A percentile compares a stretch with the other conserved stretches of the same genome.
Evolutionary conservation across 2,329 filamentous ascomycete genomes (phyloP).

Genomic region (Fusarium chuoi): DNA sequence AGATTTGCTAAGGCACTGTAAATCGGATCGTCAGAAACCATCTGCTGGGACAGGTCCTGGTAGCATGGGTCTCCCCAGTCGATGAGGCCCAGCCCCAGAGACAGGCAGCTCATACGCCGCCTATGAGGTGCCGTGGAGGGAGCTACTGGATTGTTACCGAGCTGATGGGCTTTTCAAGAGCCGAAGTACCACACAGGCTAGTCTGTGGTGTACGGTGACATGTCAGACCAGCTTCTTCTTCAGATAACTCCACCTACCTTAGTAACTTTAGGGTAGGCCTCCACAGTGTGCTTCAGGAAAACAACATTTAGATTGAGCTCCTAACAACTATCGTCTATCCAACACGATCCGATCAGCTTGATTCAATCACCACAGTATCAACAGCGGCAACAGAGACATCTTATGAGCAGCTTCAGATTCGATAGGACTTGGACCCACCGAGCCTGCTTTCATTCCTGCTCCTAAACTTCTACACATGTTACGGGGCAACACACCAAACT

Average conservation of each 20-base stretch:
- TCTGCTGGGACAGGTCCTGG: neutral
- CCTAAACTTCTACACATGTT: constrained; percentile 7
- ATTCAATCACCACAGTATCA: constrained; percentile 22
- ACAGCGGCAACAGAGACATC: neutral
- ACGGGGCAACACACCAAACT: constrained; percentile 29
- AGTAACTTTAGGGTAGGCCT: too few species aligned
- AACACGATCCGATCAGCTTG: constrained; percentile 26
- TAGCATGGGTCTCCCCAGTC: constrained; percentile 41
- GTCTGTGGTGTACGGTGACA: constrained; percentile 36
- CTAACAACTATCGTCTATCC: constrained; percentile 19
- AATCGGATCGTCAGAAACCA: constrained; percentile 10
- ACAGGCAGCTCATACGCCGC: neutral
- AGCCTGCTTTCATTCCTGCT: constrained; percentile 24
- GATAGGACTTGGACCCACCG: neutral
- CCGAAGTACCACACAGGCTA: constrained; percentile 35
- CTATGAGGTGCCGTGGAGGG: neutral
- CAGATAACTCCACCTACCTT: constrained; percentile 30
- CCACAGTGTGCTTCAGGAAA: neutral
- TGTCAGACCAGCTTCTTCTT: constrained; percentile 10
- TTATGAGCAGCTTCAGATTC: neutral
- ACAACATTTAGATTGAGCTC: constrained; percentile 4
- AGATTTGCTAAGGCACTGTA: constrained; percentile 45
- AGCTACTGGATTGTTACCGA: constrained; percentile 33
- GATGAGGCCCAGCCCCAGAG: constrained; percentile 38
- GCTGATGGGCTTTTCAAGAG: constrained; percentile 14